Conservation (phyloP, 2,329 filamentous ascomycete genomes). For the Lecanicillium sp. region DNA sequence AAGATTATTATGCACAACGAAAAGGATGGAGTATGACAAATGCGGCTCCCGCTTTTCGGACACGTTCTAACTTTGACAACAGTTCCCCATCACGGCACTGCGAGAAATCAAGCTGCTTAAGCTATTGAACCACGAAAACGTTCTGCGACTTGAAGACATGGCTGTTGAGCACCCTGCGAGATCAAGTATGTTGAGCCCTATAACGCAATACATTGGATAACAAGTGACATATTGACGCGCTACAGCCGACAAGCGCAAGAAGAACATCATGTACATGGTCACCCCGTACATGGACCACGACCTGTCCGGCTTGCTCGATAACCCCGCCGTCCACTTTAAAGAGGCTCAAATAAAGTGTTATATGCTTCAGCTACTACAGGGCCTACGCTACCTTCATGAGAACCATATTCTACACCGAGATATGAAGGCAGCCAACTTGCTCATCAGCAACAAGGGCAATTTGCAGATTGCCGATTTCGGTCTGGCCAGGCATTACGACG, state of each 20-base stretch:
- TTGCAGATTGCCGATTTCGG: conserved; percentile 97
- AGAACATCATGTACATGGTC: conserved; percentile 94
- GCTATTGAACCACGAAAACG: conserved; percentile 83
- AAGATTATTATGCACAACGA: conserved; percentile 99
- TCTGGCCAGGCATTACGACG: conserved; percentile 87
- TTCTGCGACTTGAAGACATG: conserved; percentile 89
- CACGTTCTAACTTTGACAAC: conserved; percentile 10
- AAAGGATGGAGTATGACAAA: conserved; percentile 85
- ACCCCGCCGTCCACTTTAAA: conserved; percentile 79
- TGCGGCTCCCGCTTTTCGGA: no score
- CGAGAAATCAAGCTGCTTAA: conserved; percentile 97
- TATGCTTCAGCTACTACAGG: conserved; percentile 85
- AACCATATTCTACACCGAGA: conserved; percentile 88
- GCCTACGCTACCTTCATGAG: conserved; percentile 82
- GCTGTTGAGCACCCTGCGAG: conserved; percentile 70
- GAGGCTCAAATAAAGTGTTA: conserved; percentile 97
- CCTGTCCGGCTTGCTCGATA: conserved; percentile 92
- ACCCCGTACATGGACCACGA: conserved; percentile 99
- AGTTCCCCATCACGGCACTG: conserved; percentile 96
- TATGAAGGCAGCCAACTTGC: conserved; percentile 96
- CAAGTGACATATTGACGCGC: not conserved
- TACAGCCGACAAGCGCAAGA: conserved; percentile 66
- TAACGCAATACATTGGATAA: not conserved
- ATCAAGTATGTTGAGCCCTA: conserved; percentile 39
- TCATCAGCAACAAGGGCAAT: conserved; percentile 90